Base-by-base conservation (phyloP, 768 basidiomycete species). In the Artomyces pyxidatus region DNA sequence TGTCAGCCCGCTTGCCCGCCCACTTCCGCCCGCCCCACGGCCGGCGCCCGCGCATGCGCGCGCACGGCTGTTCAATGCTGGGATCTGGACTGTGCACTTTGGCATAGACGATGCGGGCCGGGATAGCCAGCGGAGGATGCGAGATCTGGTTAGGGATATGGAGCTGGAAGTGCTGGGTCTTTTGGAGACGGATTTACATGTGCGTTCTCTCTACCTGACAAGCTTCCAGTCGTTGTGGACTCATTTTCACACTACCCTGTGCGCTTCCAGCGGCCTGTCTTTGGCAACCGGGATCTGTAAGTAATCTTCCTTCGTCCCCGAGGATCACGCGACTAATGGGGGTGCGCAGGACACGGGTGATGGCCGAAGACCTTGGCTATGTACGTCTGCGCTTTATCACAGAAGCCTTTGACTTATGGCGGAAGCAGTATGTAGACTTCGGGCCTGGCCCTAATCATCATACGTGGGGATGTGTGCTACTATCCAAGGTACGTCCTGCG, bases 71-170 rank as follows among this genome's bases (percentile, higher is more conserved):
- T 68, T 92, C 37, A 83, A 80, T 17, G 82, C 85, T 4, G 91
- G 87, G 3, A 89, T 94, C 25, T 94, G 90, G 91, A 90, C 92
- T 0, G 74, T 95, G 22, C 92, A 95, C 63, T 95, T 95, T 61
- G 92, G 92, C 0, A 70, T 83, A 17, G 80, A 90, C 64, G 81
- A 87, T 54, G 78, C 76, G 37, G 82, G 86, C 3, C 64, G 77
- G 52, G 87, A 89, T 56, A 88, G 85, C 59, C 85, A 87, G 62
- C 63, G 75, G 37, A 70, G 81, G 4, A 79, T 88, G 61, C 69
- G 77, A 53, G 76, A 82, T 50, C 59, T 77, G 35, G 65, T 78
- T 22, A 81, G 81, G 54, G 90, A 92, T 58, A 81, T 92, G 80
- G 69, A 93, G 50, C 71, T 95, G 16, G 92, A 95, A 61, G 73